Evolutionary conservation across 2,329 filamentous ascomycete genomes (phyloP).

Genomic region (Fusarium buharicum): DNA sequence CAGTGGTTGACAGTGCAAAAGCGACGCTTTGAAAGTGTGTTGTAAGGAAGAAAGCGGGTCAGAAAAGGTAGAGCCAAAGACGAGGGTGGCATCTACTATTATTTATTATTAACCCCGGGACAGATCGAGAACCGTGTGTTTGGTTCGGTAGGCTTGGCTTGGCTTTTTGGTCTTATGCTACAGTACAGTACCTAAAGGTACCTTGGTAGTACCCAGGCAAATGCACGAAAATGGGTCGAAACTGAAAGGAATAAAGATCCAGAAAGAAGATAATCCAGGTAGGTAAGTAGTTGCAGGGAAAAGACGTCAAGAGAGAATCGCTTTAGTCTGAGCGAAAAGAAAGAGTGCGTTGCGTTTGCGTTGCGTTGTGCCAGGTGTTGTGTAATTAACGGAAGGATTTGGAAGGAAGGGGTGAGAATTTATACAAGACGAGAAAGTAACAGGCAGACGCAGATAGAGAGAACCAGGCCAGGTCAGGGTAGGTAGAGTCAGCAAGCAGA

Average conservation of each 20-base stretch:
- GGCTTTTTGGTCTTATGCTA: neutral
- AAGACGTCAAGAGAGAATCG: constrained; percentile 5
- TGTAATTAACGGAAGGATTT: constrained; percentile 6
- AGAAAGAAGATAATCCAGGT: too few relatives aligned
- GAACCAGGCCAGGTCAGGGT: neutral
- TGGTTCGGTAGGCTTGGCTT: constrained; percentile 16
- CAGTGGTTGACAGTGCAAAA: constrained; percentile 7
- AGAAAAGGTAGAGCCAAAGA: constrained; percentile 11
- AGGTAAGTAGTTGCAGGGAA: neutral
- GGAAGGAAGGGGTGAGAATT: neutral
- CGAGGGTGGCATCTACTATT: constrained; percentile 27
- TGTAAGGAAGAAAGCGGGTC: constrained; percentile 39
- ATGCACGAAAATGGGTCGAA: neutral
- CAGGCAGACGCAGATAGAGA: neutral
- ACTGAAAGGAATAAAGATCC: too few relatives aligned
- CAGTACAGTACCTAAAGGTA: neutral
- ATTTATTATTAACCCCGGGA: constrained; percentile 30
- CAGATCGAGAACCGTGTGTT: constrained; percentile 24
- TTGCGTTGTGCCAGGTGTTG: neutral
- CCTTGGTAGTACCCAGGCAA: neutral
- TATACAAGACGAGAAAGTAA: neutral
- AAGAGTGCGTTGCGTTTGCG: too few relatives aligned
- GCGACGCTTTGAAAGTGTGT: constrained; percentile 18
- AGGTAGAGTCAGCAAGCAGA: neutral
- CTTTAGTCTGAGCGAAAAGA: too few relatives aligned